Base-by-base conservation (phyloP, 257 asterid genomes). In the Coffea canephora region DNA sequence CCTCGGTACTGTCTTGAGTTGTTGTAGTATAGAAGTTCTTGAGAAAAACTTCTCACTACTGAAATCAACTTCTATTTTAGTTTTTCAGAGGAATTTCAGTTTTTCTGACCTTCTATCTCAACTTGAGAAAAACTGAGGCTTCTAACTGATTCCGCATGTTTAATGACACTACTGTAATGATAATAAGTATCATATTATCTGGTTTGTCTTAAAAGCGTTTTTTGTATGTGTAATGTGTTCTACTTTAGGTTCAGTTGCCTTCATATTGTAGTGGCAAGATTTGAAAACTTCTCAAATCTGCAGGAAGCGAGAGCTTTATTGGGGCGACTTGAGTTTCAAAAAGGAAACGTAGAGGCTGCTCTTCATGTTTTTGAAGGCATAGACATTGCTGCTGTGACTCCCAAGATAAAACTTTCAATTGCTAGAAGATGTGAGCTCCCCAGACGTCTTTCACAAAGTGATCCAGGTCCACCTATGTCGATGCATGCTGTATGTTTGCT, bases 281-380 rank as follows among this genome's bases (percentile, higher is more conserved):
- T 21, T 1, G 23, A 77, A 43, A 68, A n/a, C 62, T 69, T 81
- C 48, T 39, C 25, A 39, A 74, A 80, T 80, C 69, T 70, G 55
- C 81, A 94, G 98, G 98, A 94, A 89, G 98, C 98, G 13, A 89
- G 97, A 88, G 98, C 98, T 36, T 88, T 94, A 80, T 78, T 94
- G 86, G 98, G 98, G 75, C 86, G 98, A 76, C 97, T 94, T 45
- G 98, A 94, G 87, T 94, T 90, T 86, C 98, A 94, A 61, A 94
- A 93, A 68, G 98, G 98, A 78, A 94, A 94, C 64, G 84, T 89
- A 0, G 98, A 91, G 85, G 97, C 90, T 64, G 97, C 98, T 74
- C 96, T 94, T 83, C 90, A 86, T 71, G 98, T 94, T 74, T 94
- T 94, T 74, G 97, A 94, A 82, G 98, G 98, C 74, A 94, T 93